A percentile compares a stretch with the other conserved stretches of the same genome.
Conservation (phyloP, 495 filamentous ascomycete species). For the Opeltia flavorubescens region DNA sequence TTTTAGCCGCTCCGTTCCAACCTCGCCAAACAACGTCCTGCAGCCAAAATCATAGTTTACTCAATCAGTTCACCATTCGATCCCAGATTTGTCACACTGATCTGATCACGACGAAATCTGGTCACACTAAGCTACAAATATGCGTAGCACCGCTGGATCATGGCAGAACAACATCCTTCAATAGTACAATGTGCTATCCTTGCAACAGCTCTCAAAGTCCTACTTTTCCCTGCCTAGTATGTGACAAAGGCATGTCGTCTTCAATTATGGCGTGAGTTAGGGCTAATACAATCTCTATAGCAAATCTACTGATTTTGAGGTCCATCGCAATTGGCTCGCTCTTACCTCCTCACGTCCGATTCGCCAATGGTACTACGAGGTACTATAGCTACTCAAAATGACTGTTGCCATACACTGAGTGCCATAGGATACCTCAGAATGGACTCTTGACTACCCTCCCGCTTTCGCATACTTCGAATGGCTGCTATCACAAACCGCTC, state of each 20-base stretch:
- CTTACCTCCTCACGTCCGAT: constrained; percentile 80
- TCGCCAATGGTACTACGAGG: constrained; percentile 89
- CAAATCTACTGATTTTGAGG: constrained; percentile 98
- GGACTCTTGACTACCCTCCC: constrained; percentile 96
- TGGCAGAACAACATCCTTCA: constrained; percentile 74
- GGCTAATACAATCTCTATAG: constrained; percentile 29
- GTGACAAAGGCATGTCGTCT: constrained; percentile 19
- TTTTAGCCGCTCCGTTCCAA: background rate
- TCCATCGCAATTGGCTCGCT: constrained; percentile 95
- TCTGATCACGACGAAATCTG: too few species aligned
- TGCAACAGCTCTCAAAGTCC: constrained; percentile 79
- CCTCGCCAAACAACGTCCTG: too few species aligned
- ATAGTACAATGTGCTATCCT: constrained; percentile 76
- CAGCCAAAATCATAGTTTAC: background rate
- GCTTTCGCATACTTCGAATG: constrained; percentile 98
- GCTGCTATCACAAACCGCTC: constrained; percentile 70
- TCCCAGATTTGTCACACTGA: too few species aligned
- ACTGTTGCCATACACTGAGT: constrained; percentile 2
- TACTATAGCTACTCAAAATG: constrained; percentile 16
- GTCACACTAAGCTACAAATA: too few species aligned
- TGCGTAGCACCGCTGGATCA: constrained; percentile 25
- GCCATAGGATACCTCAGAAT: constrained; percentile 75
- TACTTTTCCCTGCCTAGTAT: constrained; percentile 94
- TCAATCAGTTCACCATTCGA: too few species aligned
- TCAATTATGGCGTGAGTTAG: background rate